Percentiles rank a stretch among this genome's conserved stretches.
Conservation (phyloP, 2,329 filamentous ascomycete species). For the Penicillium sp. region DNA sequence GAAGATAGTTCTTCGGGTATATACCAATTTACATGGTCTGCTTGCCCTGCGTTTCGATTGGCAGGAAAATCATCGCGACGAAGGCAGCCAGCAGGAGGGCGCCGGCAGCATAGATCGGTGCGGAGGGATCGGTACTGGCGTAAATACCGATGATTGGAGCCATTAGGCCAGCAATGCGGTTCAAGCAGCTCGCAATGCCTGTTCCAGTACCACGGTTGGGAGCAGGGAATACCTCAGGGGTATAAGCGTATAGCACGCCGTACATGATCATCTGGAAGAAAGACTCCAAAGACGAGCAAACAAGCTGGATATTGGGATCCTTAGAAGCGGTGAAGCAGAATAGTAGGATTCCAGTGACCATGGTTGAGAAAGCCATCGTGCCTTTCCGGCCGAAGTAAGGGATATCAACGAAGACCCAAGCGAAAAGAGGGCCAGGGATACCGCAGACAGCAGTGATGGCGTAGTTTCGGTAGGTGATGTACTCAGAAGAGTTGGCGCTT, state of each 20-base stretch:
- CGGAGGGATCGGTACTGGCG: conserved; percentile 38
- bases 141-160: conserved; percentile 50
- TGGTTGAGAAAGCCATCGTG: conserved; percentile 58
- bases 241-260: conserved; percentile 62
- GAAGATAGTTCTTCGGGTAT: neutral
- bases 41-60: conserved; percentile 50
- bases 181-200: conserved; percentile 51
- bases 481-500: conserved; percentile 32
- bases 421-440: conserved; percentile 76
- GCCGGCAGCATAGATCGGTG: conserved; percentile 50
- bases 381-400: conserved; percentile 66
- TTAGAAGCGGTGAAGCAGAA: conserved; percentile 60
- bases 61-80: conserved; percentile 47
- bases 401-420: conserved; percentile 71
- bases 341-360: conserved; percentile 58
- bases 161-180: conserved; percentile 47
- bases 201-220: conserved; percentile 59
- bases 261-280: conserved; percentile 61
- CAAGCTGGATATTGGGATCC: conserved; percentile 53
- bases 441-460: conserved; percentile 78
- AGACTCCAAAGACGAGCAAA: conserved; percentile 55
- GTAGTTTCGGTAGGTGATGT: conserved; percentile 73
- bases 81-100: conserved; percentile 46
- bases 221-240: conserved; percentile 62
- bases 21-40: conserved; percentile 37